Conservation (phyloP, 2,329 filamentous ascomycete species). For the Blastomyces gilchristii region DNA sequence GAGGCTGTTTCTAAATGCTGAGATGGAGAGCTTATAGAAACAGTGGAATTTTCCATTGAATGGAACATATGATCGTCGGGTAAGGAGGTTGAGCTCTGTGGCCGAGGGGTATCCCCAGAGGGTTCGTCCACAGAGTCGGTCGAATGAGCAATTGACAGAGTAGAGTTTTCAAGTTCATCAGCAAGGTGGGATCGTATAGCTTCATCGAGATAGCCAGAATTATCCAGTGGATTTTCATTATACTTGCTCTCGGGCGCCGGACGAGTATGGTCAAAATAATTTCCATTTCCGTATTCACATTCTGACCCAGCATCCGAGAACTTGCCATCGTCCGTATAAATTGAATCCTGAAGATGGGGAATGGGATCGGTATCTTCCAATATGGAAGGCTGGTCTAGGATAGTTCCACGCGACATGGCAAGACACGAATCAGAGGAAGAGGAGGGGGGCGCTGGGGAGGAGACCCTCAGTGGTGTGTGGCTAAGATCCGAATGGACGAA, state of each 20-base stretch:
- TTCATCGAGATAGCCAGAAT: slow-evolving; percentile 31
- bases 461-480: slow-evolving; percentile 20
- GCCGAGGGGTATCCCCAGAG: slow-evolving; percentile 13
- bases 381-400: slow-evolving; percentile 23
- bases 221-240: slow-evolving; percentile 27
- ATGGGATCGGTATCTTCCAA: background rate
- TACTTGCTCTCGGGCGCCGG: slow-evolving; percentile 19
- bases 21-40: background rate
- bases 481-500: slow-evolving; percentile 21
- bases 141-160: slow-evolving; percentile 10
- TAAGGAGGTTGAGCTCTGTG: slow-evolving; percentile 15
- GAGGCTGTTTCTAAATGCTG: background rate
- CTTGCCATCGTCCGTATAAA: slow-evolving; percentile 29
- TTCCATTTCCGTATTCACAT: slow-evolving; percentile 21
- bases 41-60: background rate
- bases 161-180: slow-evolving; percentile 23
- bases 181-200: slow-evolving; percentile 28
- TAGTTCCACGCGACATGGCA: slow-evolving; percentile 31
- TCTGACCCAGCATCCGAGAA: slow-evolving; percentile 36
- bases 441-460: slow-evolving; percentile 18
- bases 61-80: slow-evolving; percentile 4
- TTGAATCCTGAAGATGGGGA: slow-evolving; percentile 20
- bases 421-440: slow-evolving; percentile 20
- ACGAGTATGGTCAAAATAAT: slow-evolving; percentile 21
- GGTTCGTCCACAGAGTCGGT: background rate